Evolutionary conservation across 2,329 filamentous ascomycete genomes (phyloP).

Genomic region (Lachnellula arida): DNA sequence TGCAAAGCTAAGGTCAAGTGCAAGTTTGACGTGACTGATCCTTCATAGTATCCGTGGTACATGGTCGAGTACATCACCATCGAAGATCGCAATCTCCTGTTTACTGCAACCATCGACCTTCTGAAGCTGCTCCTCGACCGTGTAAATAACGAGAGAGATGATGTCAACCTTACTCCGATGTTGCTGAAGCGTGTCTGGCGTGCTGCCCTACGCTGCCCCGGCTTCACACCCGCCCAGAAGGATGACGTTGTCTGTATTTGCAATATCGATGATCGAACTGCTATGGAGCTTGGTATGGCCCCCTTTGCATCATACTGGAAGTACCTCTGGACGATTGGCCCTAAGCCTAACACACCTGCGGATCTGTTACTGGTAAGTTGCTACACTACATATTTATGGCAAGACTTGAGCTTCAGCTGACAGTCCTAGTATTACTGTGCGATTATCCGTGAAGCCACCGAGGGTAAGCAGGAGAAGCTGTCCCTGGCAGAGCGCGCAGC

Average conservation of each 20-base stretch:
- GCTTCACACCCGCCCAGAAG: constrained; percentile 58
- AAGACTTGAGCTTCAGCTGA: constrained; percentile 2
- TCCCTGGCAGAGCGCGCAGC: constrained; percentile 39
- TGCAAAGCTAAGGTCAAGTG: constrained; percentile 32
- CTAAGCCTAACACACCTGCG: constrained; percentile 43
- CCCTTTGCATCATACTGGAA: constrained; percentile 45
- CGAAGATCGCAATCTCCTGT: constrained; percentile 50
- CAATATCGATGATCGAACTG: constrained; percentile 32
- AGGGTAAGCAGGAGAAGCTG: constrained; percentile 36
- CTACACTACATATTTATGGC: not conserved
- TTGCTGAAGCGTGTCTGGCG: constrained; percentile 50
- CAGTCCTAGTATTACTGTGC: constrained; percentile 50
- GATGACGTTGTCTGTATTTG: constrained; percentile 49
- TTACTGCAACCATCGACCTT: constrained; percentile 46
- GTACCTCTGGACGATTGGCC: constrained; percentile 47
- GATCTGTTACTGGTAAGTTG: constrained; percentile 52
- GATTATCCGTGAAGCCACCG: constrained; percentile 50
- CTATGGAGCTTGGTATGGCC: constrained; percentile 43
- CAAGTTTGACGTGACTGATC: constrained; percentile 27
- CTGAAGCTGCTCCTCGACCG: constrained; percentile 42
- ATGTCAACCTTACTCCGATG: constrained; percentile 45
- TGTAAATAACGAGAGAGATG: constrained; percentile 37
- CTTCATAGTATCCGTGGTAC: constrained; percentile 54
- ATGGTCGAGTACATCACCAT: constrained; percentile 53
- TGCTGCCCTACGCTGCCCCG: constrained; percentile 52